Evolutionary conservation across 2,329 filamentous ascomycete genomes (phyloP).

Genomic region (Paracoccidioides brasiliensis): DNA sequence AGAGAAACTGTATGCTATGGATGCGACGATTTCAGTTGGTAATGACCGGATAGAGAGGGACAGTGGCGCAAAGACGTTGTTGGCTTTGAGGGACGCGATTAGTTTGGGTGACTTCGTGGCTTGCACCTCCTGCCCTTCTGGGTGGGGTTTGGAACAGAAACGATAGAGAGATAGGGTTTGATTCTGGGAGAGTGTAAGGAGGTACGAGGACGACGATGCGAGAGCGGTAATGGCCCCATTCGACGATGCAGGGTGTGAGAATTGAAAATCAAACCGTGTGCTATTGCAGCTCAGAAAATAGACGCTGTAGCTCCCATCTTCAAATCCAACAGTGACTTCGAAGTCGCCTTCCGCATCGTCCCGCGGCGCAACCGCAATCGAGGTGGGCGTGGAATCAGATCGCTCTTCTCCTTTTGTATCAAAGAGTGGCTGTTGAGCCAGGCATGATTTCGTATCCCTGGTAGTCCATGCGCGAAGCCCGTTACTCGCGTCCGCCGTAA

Average conservation of each 20-base stretch:
- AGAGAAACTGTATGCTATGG: conserved; percentile 74
- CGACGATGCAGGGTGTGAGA: conserved; percentile 48
- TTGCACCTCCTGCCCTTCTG: conserved; percentile 3
- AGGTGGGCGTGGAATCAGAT: conserved; percentile 53
- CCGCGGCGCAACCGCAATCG: conserved; percentile 33
- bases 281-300: conserved; percentile 46
- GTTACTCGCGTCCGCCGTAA: conserved; percentile 56
- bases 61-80: conserved; percentile 63
- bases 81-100: conserved; percentile 66
- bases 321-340: conserved; percentile 55
- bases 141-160: conserved; percentile 28
- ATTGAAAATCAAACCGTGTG: conserved; percentile 36
- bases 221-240: conserved; percentile 56
- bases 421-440: conserved; percentile 37
- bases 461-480: conserved; percentile 72
- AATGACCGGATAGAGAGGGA: conserved; percentile 69
- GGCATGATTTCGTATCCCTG: conserved; percentile 44
- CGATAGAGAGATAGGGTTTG: conserved; percentile 67
- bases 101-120: conserved; percentile 40
- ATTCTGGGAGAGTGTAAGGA: conserved; percentile 63
- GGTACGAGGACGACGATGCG: conserved; percentile 60
- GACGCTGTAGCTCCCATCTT: conserved; percentile 56
- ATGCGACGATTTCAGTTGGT: conserved; percentile 54
- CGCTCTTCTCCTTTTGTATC: conserved; percentile 28
- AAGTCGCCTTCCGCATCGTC: conserved; percentile 33